These are phyloP conservation scores for Acer campestre DNA, from an alignment of 345 rosid genomes.

Conservation along the genomic window DNA sequence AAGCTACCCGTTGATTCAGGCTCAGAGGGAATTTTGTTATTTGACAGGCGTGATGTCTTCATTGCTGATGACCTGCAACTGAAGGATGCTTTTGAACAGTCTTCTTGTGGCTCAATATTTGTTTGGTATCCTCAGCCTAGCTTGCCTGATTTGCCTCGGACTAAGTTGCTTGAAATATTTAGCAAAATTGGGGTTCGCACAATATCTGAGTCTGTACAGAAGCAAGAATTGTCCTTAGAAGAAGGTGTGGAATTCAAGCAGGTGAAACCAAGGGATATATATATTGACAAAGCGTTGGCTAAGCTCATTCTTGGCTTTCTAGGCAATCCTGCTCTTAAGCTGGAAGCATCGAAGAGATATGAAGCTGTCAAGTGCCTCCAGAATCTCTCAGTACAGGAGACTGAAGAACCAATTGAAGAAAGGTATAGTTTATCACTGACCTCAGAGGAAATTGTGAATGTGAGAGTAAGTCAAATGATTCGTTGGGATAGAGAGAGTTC, in stretches of 20 bases:
- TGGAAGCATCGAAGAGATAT: constrained; percentile 53
- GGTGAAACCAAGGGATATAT: constrained; percentile 21
- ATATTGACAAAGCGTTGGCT: constrained; percentile 44
- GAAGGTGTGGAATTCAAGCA: constrained; percentile 23
- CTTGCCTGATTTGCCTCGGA: constrained; percentile 38
- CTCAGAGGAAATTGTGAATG: constrained; percentile 36
- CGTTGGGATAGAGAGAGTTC: constrained; percentile 60
- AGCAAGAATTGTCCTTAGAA: constrained; percentile 33
- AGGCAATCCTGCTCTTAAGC: constrained; percentile 42
- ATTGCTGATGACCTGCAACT: constrained; percentile 71
- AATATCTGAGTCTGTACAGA: constrained; percentile 53
- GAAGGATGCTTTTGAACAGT: constrained; percentile 44
- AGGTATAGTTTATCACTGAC: constrained; percentile 43
- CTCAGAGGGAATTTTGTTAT: constrained; percentile 37
- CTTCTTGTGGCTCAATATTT: constrained; percentile 42
- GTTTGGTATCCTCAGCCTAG: constrained; percentile 75
- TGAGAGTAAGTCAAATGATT: constrained; percentile 31
- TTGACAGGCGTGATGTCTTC: constrained; percentile 49
- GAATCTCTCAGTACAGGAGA: constrained; percentile 39
- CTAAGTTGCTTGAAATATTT: constrained; percentile 48
- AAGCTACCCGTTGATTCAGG: constrained; percentile 54
- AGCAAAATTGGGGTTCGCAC: constrained; percentile 56
- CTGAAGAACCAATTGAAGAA: constrained; percentile 33
- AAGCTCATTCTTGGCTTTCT: constrained; percentile 66
- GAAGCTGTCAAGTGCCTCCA: constrained; percentile 44